Conservation (phyloP, 2,329 filamentous ascomycete species). For the Achaetomium macrosporum region DNA sequence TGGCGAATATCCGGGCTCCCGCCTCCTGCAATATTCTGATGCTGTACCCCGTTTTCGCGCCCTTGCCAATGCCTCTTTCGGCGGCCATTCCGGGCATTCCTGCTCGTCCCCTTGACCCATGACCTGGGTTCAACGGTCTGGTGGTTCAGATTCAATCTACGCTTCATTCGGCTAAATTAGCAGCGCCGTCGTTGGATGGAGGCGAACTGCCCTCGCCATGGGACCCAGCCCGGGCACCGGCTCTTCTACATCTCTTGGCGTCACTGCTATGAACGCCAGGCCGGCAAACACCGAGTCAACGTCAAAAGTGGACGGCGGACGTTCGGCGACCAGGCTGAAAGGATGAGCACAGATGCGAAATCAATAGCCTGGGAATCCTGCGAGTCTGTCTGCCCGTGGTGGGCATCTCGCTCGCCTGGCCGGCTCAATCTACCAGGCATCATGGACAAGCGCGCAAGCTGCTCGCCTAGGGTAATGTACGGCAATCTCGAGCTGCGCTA, state of each 20-base stretch:
- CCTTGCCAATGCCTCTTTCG: not conserved
- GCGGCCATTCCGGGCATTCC: slow-evolving; percentile 10
- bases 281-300: slow-evolving; percentile 1
- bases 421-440: slow-evolving; percentile 17
- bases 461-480: not conserved
- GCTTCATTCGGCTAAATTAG: slow-evolving; percentile 25
- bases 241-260: slow-evolving; percentile 16
- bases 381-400: not conserved
- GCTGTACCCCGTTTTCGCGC: slow-evolving; percentile 2
- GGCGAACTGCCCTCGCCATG: slow-evolving; percentile 13
- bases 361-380: not conserved
- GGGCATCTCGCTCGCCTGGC: slow-evolving; percentile 7
- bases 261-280: too few relatives aligned
- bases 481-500: slow-evolving; percentile 4
- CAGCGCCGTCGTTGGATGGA: slow-evolving; percentile 20
- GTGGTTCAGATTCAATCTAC: slow-evolving; percentile 22
- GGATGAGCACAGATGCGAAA: not conserved
- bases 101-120: slow-evolving; percentile 15
- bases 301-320: not conserved
- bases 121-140: slow-evolving; percentile 23
- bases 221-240: slow-evolving; percentile 6
- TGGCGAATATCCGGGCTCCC: slow-evolving; percentile 13
- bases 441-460: slow-evolving; percentile 2
- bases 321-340: not conserved
- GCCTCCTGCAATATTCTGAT: slow-evolving; percentile 3